These are phyloP conservation scores for Buxus sempervirens DNA, from an alignment of 164 flowering plant species.

Conservation along the genomic window DNA sequence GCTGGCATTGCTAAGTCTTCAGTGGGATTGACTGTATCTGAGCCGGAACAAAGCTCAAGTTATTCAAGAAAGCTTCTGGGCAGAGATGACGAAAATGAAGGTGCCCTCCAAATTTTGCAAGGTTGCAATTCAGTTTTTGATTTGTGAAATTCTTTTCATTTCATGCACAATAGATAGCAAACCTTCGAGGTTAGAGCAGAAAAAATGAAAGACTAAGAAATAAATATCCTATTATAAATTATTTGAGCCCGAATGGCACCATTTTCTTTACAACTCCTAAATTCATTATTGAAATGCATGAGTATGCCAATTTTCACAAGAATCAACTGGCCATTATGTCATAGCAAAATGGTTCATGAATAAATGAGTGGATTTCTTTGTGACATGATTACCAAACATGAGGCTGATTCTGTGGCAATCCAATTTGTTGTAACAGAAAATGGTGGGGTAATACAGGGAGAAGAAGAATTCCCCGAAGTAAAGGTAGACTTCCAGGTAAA, in stretches of 20 bases:
- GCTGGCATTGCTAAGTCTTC: constrained; percentile 18
- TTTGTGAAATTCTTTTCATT: neutral
- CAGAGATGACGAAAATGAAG: constrained; percentile 21
- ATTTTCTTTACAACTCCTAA: too few relatives aligned
- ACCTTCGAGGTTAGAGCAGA: neutral
- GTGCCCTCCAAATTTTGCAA: constrained; percentile 6
- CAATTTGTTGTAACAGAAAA: constrained; percentile 36
- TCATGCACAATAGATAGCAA: neutral
- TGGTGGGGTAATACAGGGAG: constrained; percentile 34
- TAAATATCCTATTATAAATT: too few relatives aligned
- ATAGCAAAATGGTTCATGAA: too few relatives aligned
- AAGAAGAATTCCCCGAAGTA: constrained; percentile 87
- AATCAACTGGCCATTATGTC: too few relatives aligned
- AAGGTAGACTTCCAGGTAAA: constrained; percentile 75
- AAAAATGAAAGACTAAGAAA: too few relatives aligned
- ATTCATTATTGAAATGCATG: too few relatives aligned
- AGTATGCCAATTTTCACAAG: too few relatives aligned
- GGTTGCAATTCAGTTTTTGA: constrained; percentile 18
- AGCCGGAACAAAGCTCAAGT: constrained; percentile 23
- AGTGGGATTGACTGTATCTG: constrained; percentile 15
- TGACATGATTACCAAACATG: neutral
- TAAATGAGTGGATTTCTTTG: neutral
- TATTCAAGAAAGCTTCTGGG: constrained; percentile 16
- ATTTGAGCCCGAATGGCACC: too few relatives aligned
- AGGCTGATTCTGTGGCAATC: neutral